A percentile compares a stretch with the other conserved stretches of the same genome.
These are phyloP conservation scores for Miscanthus lutarioriparius DNA, from an alignment of 176 grass and related monocot genomes.

Conservation along the genomic window DNA sequence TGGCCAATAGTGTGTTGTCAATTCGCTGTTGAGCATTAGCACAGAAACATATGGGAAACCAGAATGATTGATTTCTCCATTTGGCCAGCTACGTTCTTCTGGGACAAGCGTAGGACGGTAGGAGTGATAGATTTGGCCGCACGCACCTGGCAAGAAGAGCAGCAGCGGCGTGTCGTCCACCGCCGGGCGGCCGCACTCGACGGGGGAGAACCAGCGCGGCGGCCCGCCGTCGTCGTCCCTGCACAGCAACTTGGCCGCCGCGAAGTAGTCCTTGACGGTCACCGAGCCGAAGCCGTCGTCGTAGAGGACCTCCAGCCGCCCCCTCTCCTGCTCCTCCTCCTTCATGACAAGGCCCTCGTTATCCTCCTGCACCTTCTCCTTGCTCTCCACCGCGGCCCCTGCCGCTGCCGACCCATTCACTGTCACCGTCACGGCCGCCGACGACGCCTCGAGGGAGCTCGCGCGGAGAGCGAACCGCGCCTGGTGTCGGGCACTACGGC, in stretches of 20 bases:
- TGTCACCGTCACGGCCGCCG: background rate
- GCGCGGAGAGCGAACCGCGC: constrained; percentile 13
- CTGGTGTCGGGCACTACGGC: background rate
- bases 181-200: constrained; percentile 52
- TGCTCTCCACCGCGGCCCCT: background rate
- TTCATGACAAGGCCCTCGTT: background rate
- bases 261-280: constrained; percentile 83
- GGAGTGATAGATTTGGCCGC: background rate
- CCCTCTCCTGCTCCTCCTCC: background rate
- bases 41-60: background rate
- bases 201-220: constrained; percentile 89
- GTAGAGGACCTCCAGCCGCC: constrained; percentile 52
- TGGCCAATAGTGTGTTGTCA: background rate
- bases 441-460: constrained; percentile 15
- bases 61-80: too few relatives aligned
- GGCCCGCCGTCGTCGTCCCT: constrained; percentile 60
- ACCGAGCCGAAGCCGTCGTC: constrained; percentile 79
- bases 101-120: too few relatives aligned
- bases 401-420: background rate
- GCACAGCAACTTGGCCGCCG: constrained; percentile 53
- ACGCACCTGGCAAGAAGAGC: constrained; percentile 86
- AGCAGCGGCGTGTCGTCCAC: constrained; percentile 67
- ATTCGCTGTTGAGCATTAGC: background rate
- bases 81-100: background rate
- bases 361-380: background rate